Percentiles rank a stretch among this genome's conserved stretches.
Evolutionary conservation across 352 stramenopile genomes (phyloP).

Genomic region (Phytophthora vignae): DNA sequence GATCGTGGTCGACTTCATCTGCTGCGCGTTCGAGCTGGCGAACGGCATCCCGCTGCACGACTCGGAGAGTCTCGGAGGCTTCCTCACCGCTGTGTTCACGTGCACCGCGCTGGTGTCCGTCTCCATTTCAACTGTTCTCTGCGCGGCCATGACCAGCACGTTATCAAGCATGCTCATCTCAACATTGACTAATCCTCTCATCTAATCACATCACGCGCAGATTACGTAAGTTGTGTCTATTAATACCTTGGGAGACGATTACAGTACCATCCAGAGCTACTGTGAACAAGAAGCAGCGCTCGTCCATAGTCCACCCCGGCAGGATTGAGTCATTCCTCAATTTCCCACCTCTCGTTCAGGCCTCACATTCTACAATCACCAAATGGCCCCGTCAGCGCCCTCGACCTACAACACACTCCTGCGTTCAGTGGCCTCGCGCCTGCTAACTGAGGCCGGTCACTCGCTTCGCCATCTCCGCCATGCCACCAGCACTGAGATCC

Average conservation of each 20-base stretch:
- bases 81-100: slow-evolving; percentile 26
- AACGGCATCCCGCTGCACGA: slow-evolving; percentile 30
- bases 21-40: slow-evolving; percentile 34
- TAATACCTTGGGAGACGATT: not conserved
- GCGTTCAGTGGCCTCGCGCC: not conserved
- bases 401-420: not conserved
- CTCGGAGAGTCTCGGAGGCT: slow-evolving; percentile 7
- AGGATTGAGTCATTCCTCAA: not conserved
- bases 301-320: not conserved
- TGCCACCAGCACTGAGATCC: not conserved
- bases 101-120: slow-evolving; percentile 8
- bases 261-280: not conserved
- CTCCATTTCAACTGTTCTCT: slow-evolving; percentile 5
- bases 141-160: too few relatives aligned
- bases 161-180: not conserved
- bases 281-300: not conserved
- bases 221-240: not conserved
- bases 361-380: not conserved
- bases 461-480: not conserved
- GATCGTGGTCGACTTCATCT: slow-evolving; percentile 34
- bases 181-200: slow-evolving; percentile 1
- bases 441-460: not conserved
- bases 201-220: not conserved
- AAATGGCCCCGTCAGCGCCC: not conserved
- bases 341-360: not conserved